A percentile compares a stretch with the other conserved stretches of the same genome.
These are phyloP conservation scores for Rhizopogon vinicolor DNA, from an alignment of 768 basidiomycete genomes.

Conservation along the genomic window DNA sequence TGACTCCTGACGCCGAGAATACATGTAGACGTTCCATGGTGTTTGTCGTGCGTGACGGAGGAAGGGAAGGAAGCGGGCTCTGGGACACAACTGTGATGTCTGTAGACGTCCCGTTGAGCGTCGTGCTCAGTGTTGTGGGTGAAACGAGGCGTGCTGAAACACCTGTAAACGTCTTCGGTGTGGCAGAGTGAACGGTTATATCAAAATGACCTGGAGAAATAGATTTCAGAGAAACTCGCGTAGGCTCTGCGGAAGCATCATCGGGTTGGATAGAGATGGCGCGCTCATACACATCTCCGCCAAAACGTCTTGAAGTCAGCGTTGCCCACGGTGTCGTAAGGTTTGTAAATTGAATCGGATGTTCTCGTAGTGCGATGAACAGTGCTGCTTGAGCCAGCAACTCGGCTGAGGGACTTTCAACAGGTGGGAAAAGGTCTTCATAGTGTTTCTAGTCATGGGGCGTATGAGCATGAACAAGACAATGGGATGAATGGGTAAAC, in stretches of 20 bases:
- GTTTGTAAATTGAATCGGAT: conserved; percentile 22
- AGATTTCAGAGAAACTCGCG: conserved; percentile 38
- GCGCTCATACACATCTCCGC: conserved; percentile 64
- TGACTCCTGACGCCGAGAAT: conserved; percentile 53
- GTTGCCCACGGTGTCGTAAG: conserved; percentile 61
- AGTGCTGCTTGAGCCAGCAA: conserved; percentile 78
- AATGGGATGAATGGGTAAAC: conserved; percentile 27
- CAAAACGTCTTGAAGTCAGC: conserved; percentile 73
- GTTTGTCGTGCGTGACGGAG: conserved; percentile 49
- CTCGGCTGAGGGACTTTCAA: conserved; percentile 52
- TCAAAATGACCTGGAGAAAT: conserved; percentile 45
- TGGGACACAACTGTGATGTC: conserved; percentile 77
- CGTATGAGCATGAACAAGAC: neutral
- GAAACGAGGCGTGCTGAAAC: conserved; percentile 55
- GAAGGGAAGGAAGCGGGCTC: conserved; percentile 45
- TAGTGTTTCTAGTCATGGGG: conserved; percentile 65
- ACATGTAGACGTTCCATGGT: conserved; percentile 75
- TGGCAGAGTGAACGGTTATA: conserved; percentile 38
- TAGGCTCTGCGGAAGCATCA: conserved; percentile 30
- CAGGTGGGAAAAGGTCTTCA: conserved; percentile 71
- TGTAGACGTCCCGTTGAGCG: conserved; percentile 43
- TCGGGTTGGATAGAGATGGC: conserved; percentile 60
- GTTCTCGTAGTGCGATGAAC: conserved; percentile 66
- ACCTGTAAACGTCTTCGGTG: conserved; percentile 36
- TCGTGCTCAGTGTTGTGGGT: conserved; percentile 48